phyloP scores from a whole-genome alignment of 306 rosid species.

The Corylus americana region DNA sequence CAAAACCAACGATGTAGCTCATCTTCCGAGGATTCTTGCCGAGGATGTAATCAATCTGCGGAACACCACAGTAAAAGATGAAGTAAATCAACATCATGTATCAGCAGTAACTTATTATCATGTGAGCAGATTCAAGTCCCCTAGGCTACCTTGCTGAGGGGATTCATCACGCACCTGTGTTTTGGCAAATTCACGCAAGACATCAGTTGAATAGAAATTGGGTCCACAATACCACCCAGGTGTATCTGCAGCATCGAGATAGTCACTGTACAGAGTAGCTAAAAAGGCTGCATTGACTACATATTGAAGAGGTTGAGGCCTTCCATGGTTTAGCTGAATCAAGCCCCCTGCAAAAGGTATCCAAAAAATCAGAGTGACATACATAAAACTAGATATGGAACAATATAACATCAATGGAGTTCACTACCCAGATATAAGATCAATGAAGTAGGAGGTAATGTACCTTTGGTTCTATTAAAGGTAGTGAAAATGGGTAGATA shows the following conservation, averaged over 20 bases:
- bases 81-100: not conserved
- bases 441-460: constrained; percentile 6
- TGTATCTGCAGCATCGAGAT: constrained; percentile 95
- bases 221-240: constrained; percentile 99
- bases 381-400: constrained; percentile 12
- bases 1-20: constrained; percentile 89
- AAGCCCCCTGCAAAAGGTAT: constrained; percentile 64
- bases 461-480: constrained; percentile 95
- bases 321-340: constrained; percentile 90
- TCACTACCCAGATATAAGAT: not conserved
- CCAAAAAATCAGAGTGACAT: constrained; percentile 19
- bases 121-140: constrained; percentile 12
- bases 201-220: constrained; percentile 78
- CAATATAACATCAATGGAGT: constrained; percentile 4
- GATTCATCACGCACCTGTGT: constrained; percentile 60
- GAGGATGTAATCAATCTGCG: constrained; percentile 90
- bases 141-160: not conserved
- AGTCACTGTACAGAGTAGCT: constrained; percentile 88
- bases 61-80: constrained; percentile 10
- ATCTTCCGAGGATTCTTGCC: constrained; percentile 87
- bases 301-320: constrained; percentile 97
- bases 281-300: constrained; percentile 95
- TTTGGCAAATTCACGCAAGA: constrained; percentile 80
- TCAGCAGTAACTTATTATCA: not conserved
- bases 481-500: constrained; percentile 83